Base-by-base conservation (phyloP, 2,329 filamentous ascomycete genomes). In the Chlorencoelia australis region DNA sequence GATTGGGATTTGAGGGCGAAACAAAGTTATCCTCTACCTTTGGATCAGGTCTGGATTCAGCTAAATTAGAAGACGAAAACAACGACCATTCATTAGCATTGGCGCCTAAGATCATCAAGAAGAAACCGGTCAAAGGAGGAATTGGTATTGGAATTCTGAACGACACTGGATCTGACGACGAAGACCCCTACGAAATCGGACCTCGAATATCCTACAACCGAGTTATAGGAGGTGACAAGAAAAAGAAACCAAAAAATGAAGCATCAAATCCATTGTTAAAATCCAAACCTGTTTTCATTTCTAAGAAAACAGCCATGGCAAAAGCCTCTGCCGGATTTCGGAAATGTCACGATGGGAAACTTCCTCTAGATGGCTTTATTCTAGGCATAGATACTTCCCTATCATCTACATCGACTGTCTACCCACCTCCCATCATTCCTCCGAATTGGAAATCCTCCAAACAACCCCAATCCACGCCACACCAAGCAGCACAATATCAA, bases 141-240 rank as follows among this genome's bases (percentile, higher is more conserved):
- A 85, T 96, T 45, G 89, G 89, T 0, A 79, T 94, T 10, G 89
- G 89, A 0, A 69, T 95, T 2, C 62, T 96, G 30, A 95, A 96
- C 51, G 89, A 95, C 48, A 91, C 80, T 14, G 88, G 87, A 8
- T 95, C 89, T 4, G 91, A 96, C 48, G 88, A 95, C 30, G 91
- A 96, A 51, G 88, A 95, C 52, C 83, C 86, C 0, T 96, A 94
- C 55, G 83, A 89, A 40, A 79, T 96, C 35, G 89, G 89, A 0
- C 91, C 91, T 0, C 81, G 78, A 47, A 93, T 95, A 56, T 85
- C 80, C 9, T 94, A 94, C 59, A 94, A 84, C 50, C 75, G 79
- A 26, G 70, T 80, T 4, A 75, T 95, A 41, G 87, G 85, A 13
- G 82, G 79, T 0, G 81, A 88, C 44, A 94, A 84, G 59, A 82